Evolutionary conservation across 805 yeast genomes (phyloP), one percentile per base, ranked within the genome.

Genomic region (Yamadazyma endophytica): DNA sequence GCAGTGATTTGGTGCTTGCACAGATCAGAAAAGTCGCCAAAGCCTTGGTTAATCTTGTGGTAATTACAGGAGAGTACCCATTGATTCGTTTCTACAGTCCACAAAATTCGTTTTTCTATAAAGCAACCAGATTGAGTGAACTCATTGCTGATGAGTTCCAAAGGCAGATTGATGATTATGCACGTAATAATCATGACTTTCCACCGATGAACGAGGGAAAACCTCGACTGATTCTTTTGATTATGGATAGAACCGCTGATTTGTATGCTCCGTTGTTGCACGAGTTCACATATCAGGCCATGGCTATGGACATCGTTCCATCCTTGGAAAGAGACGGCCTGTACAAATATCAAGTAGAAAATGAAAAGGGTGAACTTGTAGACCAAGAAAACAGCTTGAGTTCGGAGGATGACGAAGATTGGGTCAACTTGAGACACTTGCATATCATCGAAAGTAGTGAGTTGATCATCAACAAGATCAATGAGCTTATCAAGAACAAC

Each of bases 211-310:
- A 61, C 8, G 61, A 66, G 9, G 67, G 40, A 20, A 73, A 84
- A 43, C 85, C 86, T 13, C 68, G 92, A 39, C 73, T 96, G 0
- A 68, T 84, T 0, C 68, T 90, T 42, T 56, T 92, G 20, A 75
- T 92, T 13, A 66, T 84, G 2, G 98, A 92, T 56, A 70, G 99
- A 40, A 71, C 95, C 2, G 52, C 88, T 52, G 98, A 94, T 54
- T 63, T 82, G 29, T 75, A 75, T 46, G 83, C 92, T 5, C 96
- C 97, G 0, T 53, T 92, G 28, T 58, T 89, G 33, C 97, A 92
- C 55, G 96, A 87, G 52, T 86, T 89, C 56, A 75, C 82, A 15
- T 92, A 89, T 56, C 95, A 90, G 58, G 89, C 97, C 4, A 79
- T 89, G 84, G 82, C 89, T 13, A 81, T 82, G 61, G 98, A 90